A percentile compares a stretch with the other conserved stretches of the same genome.
Evolutionary conservation across 2,329 filamentous ascomycete genomes (phyloP).

Genomic region (Fusarium cicatricum): DNA sequence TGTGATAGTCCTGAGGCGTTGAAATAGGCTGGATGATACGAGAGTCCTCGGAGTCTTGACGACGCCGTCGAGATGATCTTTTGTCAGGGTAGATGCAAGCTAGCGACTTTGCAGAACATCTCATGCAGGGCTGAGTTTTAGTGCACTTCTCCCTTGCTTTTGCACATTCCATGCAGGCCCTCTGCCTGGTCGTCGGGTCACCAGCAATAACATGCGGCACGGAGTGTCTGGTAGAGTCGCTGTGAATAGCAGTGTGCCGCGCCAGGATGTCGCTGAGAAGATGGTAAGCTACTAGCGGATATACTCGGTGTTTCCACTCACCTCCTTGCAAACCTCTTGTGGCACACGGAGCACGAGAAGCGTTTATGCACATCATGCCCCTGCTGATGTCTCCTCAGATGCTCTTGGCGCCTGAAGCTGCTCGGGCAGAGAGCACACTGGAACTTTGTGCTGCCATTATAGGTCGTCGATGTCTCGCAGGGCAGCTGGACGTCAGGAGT

Average conservation of each 20-base stretch:
- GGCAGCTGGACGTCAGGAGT: no score
- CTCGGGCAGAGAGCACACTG: constrained; percentile 21
- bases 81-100: constrained; percentile 14
- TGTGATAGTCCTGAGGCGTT: no score
- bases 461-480: no score
- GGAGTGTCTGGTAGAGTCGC: background rate
- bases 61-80: no score
- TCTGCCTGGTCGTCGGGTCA: background rate
- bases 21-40: background rate
- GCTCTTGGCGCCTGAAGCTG: constrained; percentile 34
- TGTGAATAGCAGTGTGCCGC: constrained; percentile 5
- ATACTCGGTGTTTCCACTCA: background rate
- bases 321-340: constrained; percentile 33
- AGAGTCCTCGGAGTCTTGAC: background rate
- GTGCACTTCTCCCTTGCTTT: constrained; percentile 29
- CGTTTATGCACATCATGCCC: constrained; percentile 14
- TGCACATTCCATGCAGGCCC: constrained; percentile 28
- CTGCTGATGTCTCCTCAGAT: constrained; percentile 32
- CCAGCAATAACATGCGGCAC: background rate
- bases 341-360: constrained; percentile 27
- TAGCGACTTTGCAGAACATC: constrained; percentile 16
- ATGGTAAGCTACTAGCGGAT: background rate
- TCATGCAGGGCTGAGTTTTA: constrained; percentile 13
- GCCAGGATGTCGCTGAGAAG: constrained; percentile 3
- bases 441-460: background rate